Base-by-base conservation (phyloP, 495 filamentous ascomycete genomes). In the Choiromyces venosus region DNA sequence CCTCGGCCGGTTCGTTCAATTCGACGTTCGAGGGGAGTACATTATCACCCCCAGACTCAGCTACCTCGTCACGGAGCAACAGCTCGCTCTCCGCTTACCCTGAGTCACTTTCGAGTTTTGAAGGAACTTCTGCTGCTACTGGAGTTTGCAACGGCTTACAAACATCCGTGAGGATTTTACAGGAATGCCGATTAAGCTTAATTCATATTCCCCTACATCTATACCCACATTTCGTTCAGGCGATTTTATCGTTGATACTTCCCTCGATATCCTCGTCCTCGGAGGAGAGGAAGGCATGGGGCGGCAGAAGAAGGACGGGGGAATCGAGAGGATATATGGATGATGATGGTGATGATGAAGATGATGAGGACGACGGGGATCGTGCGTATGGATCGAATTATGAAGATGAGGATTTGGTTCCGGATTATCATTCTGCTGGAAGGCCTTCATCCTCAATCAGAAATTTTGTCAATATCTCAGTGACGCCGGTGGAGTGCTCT, bases 401-500 rank as follows among this genome's bases (percentile, higher is more conserved):
- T 61, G 67, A 73, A 25, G 72, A 77, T 18, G 75, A 76, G 19
- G 42, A 36, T 25, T 40, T 69, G 25, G 77, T 71, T 6, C 75
- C 68, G 7, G 78, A 76, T 35, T 66, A 81, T 35, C 66, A 65
- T 37, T 76, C 44, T 25, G 73, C 81, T 21, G 74, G 83, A 79
- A 70, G 69, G 21, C 69, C 75, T 5, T 77, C 64, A 2, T 73
- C 74, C 3, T 66, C 74, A 18, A 70, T 71, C 19, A 90, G 93
- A 79, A 89, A 90, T 52, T 99, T 99, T 82, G 86, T 96, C 74
- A 98, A 99, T 82, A 89, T 99, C 78, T 94, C 91, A 56, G 87
- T 99, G 77, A 98, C 94, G 0, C 92, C 94, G 0, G 88, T 95
- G 38, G 95, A 97, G 82, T 97, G 94, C 84, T 97, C 93, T 5